Evolutionary conservation across 148 eudicot species (phyloP), one percentile per base, ranked within the genome.

Genomic region (Chenopodium album): DNA sequence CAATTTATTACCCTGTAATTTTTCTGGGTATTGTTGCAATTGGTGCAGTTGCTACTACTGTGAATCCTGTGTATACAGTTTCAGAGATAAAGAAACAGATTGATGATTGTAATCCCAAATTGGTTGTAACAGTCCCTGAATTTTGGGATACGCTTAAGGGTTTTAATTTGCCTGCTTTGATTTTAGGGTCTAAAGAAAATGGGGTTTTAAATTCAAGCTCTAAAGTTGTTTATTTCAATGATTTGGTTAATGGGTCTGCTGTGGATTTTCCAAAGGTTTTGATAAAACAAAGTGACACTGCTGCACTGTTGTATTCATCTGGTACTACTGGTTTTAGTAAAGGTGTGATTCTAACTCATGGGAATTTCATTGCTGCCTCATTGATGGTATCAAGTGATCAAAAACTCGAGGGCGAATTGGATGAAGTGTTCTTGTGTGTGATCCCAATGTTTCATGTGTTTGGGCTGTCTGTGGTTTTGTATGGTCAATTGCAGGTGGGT

Each of bases 391-490:
- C 85, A 2, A 37, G 82, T 8, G 98, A 91, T 84, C 91, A 89
- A 54, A 93, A 91, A 9, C 3, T 54, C 0, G 67, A 72, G 2
- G 98, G 98, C 1, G 97, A 88, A 71, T 76, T 62, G 84, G 34
- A 91, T 71, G 82, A 86, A 78, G 86, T 91, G 65, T 89, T 60
- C 26, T 71, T 94, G 50, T 89, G 92, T 84, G 83, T 92, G 28
- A 37, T 92, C 79, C 98, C 97, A 0, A 89, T 94, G 98, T 94
- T 90, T 87, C 98, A 94, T 84, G 92, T 91, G 67, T 92, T 92
- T 82, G 97, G 97, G 0, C 78, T 92, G 6, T 70, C 87, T 10
- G 89, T 91, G 32, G 83, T 94, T 23, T 31, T 88, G 90, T 89
- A 76, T 76, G 47, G 89, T 0, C 90, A 90, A 84, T 79, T 94